A percentile compares a stretch with the other conserved stretches of the same genome.
phyloP scores from a whole-genome alignment of 2,329 filamentous ascomycete genomes.

The Metarhizium brunneum region DNA sequence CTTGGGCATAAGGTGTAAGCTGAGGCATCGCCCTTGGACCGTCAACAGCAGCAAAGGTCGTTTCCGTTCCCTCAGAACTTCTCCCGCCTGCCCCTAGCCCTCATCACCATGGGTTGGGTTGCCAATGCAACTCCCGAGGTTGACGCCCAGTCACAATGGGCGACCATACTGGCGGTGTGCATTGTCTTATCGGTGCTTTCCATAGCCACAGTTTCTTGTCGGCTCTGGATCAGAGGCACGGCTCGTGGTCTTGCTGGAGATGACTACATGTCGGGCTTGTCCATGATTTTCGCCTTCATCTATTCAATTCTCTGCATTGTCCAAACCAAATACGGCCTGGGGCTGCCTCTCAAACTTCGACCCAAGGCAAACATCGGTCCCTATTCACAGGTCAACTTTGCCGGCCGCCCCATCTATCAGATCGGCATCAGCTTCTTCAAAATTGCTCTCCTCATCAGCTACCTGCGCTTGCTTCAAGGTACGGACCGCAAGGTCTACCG shows the following conservation, averaged over 20 bases:
- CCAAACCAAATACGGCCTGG: slow-evolving; percentile 44
- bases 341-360: slow-evolving; percentile 33
- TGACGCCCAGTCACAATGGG: slow-evolving; percentile 36
- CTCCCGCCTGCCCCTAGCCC: background rate
- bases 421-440: slow-evolving; percentile 48
- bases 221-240: slow-evolving; percentile 32
- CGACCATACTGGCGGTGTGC: slow-evolving; percentile 38
- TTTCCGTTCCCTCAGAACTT: background rate
- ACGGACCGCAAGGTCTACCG: slow-evolving; percentile 37
- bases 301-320: slow-evolving; percentile 42
- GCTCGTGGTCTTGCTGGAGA: slow-evolving; percentile 36
- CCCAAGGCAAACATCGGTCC: slow-evolving; percentile 32
- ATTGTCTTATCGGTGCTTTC: slow-evolving; percentile 34
- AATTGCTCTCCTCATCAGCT: slow-evolving; percentile 42
- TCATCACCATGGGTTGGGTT: slow-evolving; percentile 37
- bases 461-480: slow-evolving; percentile 38
- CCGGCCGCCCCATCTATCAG: slow-evolving; percentile 44
- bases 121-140: slow-evolving; percentile 37
- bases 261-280: slow-evolving; percentile 33
- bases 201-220: slow-evolving; percentile 27
- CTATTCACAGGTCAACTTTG: slow-evolving; percentile 42
- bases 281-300: slow-evolving; percentile 34
- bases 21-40: background rate
- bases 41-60: background rate
- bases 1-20: too few relatives aligned